Evolutionary conservation across 768 basidiomycete genomes (phyloP).

Genomic region (Tulasnella sp.): DNA sequence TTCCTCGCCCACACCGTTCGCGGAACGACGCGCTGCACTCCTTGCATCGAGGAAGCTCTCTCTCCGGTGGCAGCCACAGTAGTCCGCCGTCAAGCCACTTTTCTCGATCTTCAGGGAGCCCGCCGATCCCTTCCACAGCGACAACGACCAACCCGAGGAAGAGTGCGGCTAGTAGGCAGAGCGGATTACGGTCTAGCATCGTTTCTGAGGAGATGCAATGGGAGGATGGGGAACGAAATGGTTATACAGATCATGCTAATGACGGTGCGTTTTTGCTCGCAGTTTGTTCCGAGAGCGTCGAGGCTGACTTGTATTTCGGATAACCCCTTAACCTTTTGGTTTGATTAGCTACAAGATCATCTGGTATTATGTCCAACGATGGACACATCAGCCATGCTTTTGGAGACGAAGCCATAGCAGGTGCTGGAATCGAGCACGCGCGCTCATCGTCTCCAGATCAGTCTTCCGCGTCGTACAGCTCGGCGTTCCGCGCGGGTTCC

Average conservation of each 20-base stretch:
- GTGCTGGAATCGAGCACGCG: not conserved
- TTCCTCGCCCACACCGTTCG: slow-evolving; percentile 7
- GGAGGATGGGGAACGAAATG: not conserved
- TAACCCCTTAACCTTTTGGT: too few relatives aligned
- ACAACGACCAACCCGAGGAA: not conserved
- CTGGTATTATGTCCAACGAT: not conserved
- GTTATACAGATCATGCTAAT: not conserved
- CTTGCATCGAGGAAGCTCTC: not conserved
- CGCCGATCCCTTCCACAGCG: slow-evolving; percentile 5
- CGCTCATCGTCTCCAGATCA: not conserved
- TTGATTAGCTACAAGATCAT: not conserved
- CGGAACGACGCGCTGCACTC: not conserved
- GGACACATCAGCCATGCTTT: not conserved
- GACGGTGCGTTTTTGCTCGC: not conserved
- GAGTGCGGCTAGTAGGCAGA: slow-evolving; percentile 1
- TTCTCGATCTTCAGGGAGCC: slow-evolving; percentile 5
- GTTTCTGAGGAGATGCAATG: slow-evolving; percentile 8
- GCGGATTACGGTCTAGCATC: slow-evolving; percentile 14
- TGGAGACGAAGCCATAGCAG: not conserved
- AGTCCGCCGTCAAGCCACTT: not conserved
- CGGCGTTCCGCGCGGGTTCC: not conserved
- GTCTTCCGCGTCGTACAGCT: not conserved
- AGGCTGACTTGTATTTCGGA: not conserved
- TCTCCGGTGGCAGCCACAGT: not conserved
- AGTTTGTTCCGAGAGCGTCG: not conserved